Percentiles rank a stretch among this genome's conserved stretches.
Conservation (phyloP, 768 basidiomycete genomes). For the Amanita rubescens region DNA sequence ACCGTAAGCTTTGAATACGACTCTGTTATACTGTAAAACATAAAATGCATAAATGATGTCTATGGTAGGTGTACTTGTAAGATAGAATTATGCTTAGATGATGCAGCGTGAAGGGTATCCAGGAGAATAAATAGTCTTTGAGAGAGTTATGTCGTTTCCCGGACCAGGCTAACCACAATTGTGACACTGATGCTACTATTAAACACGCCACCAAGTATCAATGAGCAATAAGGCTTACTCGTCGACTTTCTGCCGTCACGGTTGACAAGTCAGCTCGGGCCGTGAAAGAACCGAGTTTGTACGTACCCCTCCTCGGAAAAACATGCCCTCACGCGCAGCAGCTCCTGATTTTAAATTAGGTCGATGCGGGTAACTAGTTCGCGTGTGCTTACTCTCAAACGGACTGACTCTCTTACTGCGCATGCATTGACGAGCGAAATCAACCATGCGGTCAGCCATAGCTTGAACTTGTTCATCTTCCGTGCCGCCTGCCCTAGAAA, state of each 20-base stretch:
- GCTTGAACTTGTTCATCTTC: slow-evolving; percentile 59
- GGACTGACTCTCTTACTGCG: slow-evolving; percentile 59
- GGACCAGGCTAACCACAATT: slow-evolving; percentile 59
- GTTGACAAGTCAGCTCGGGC: slow-evolving; percentile 5
- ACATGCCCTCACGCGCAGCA: slow-evolving; percentile 57
- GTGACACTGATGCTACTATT: slow-evolving; percentile 45
- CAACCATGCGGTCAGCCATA: slow-evolving; percentile 67
- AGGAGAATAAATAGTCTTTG: not conserved
- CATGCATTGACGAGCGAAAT: slow-evolving; percentile 69
- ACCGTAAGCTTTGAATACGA: slow-evolving; percentile 42
- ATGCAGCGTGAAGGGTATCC: not conserved
- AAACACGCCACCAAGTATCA: slow-evolving; percentile 7
- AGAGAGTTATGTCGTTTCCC: slow-evolving; percentile 43
- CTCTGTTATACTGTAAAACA: slow-evolving; percentile 6
- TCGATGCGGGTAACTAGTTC: not conserved
- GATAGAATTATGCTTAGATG: not conserved
- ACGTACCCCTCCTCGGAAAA: slow-evolving; percentile 70
- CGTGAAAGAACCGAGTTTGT: slow-evolving; percentile 4
- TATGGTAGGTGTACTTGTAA: slow-evolving; percentile 5
- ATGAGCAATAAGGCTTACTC: slow-evolving; percentile 46
- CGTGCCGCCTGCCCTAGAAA: slow-evolving; percentile 44
- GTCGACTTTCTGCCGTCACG: slow-evolving; percentile 58
- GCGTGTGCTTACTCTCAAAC: slow-evolving; percentile 51
- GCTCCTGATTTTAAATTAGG: slow-evolving; percentile 34
- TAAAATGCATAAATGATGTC: slow-evolving; percentile 2